Base-by-base conservation (phyloP, 805 yeast species). In the Candida gorgasii region DNA sequence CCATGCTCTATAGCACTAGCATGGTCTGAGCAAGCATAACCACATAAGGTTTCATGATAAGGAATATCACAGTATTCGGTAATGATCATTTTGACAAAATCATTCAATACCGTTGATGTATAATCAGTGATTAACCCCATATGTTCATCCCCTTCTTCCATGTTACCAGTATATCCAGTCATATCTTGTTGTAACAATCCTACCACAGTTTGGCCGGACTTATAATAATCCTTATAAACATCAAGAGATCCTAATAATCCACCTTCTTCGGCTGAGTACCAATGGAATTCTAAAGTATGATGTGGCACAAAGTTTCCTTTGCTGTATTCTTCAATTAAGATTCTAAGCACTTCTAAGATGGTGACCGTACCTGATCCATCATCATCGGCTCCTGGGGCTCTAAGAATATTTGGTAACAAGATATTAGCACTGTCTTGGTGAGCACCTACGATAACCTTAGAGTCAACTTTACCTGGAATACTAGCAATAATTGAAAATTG, bases 311-410 rank as follows among this genome's bases (percentile, higher is more conserved):
- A 73, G 0, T 69, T 66, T 2, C 64, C 63, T 3, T 50, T 36
- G 14, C 49, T 55, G 40, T 60, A 57, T 17, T 61, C 59, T 26
- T 65, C 69, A 6, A 76, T 61, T 19, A 88, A 64, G 12, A 86
- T 63, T 50, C 93, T 74, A 53, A 89, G 74, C 1, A 89, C 80
- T 60, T 89, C 95, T 42, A 89, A 62, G 23, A 79, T 76, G 2
- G 95, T 84, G 3, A 84, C 81, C 4, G 90, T 84, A 8, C 97
- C 98, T 3, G 90, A 80, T 2, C 96, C 95, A 61, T 90, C 86
- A 58, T 92, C 98, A 59, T 92, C 98, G 3, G 96, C 97, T 2
- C 98, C 98, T 1, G 97, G 97, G 0, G 96, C 88, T 17, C 79
- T 73, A 50, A 85, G 57, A 14, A 80, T 48, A 33, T 72, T 72